phyloP scores from a whole-genome alignment of 1,284 basidiomycete genomes.

The Violaceomyces palustris region DNA sequence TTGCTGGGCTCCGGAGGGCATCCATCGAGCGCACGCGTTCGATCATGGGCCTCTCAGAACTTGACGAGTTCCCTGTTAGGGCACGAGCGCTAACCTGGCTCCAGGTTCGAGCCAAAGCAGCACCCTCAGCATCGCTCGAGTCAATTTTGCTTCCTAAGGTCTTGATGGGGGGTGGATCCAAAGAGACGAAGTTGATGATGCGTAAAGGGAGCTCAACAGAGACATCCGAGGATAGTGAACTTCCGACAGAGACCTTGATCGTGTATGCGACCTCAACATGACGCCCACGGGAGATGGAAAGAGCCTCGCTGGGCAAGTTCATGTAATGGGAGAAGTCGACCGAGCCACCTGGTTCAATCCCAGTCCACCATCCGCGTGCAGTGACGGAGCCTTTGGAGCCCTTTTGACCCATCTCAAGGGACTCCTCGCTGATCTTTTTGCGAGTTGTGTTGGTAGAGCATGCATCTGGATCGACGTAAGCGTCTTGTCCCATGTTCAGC shows the following conservation, averaged over 20 bases:
- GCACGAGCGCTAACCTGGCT: slow-evolving; percentile 6
- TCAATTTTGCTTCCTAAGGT: slow-evolving; percentile 1
- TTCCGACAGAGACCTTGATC: slow-evolving; percentile 68
- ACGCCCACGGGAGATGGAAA: slow-evolving; percentile 69
- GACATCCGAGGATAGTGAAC: slow-evolving; percentile 64
- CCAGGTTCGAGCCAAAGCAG: background rate
- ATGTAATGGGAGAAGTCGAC: slow-evolving; percentile 47
- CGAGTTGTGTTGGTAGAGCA: slow-evolving; percentile 41
- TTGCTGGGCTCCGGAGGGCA: slow-evolving; percentile 37
- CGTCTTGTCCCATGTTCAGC: slow-evolving; percentile 52
- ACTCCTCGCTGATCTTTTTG: slow-evolving; percentile 43
- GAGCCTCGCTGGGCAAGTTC: slow-evolving; percentile 60
- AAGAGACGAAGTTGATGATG: slow-evolving; percentile 72
- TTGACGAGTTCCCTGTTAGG: no score
- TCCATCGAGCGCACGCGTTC: slow-evolving; percentile 43
- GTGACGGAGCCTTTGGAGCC: slow-evolving; percentile 39
- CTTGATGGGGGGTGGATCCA: slow-evolving; percentile 65
- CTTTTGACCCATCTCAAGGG: slow-evolving; percentile 45
- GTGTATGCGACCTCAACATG: slow-evolving; percentile 76
- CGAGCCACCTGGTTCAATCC: slow-evolving; percentile 33
- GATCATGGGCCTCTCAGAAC: slow-evolving; percentile 31
- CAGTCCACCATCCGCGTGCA: slow-evolving; percentile 48
- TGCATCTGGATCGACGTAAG: slow-evolving; percentile 36
- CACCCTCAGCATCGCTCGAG: no score
- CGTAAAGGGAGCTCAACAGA: slow-evolving; percentile 67